Conservation (phyloP, 75 land plant species). For the Picea glauca region DNA sequence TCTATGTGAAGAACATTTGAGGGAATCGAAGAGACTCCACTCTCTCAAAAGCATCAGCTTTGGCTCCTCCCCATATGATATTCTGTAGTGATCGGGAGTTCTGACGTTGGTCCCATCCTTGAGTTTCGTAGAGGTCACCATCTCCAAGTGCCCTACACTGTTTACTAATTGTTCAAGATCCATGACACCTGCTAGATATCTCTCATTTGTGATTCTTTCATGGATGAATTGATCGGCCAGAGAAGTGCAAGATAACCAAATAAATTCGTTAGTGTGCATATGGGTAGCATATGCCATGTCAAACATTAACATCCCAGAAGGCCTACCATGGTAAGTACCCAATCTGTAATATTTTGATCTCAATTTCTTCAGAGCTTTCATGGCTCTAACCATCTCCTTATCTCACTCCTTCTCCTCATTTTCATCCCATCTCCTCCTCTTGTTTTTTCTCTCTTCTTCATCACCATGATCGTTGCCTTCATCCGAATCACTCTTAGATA, state of each 20-base stretch:
- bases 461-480: constrained; percentile 40
- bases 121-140: constrained; percentile 64
- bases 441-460: constrained; percentile 13
- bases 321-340: constrained; percentile 90
- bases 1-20: constrained; percentile 93
- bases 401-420: constrained; percentile 15
- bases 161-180: constrained; percentile 87
- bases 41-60: constrained; percentile 84
- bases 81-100: constrained; percentile 77
- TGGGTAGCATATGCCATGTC: constrained; percentile 72
- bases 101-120: constrained; percentile 88
- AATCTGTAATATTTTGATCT: constrained; percentile 67
- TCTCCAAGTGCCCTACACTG: constrained; percentile 70
- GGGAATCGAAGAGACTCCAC: constrained; percentile 90
- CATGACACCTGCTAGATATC: constrained; percentile 78
- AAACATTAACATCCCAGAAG: constrained; percentile 83
- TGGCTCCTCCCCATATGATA: constrained; percentile 84
- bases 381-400: constrained; percentile 33
- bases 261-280: constrained; percentile 83
- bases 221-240: constrained; percentile 97
- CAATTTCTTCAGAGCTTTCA: constrained; percentile 28
- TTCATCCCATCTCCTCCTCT: constrained; percentile 20
- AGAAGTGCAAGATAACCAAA: constrained; percentile 93
- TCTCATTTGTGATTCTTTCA: constrained; percentile 80
- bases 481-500: constrained; percentile 16